Evolutionary conservation across 148 eudicot species (phyloP).

Genomic region (Fagopyrum tataricum): DNA sequence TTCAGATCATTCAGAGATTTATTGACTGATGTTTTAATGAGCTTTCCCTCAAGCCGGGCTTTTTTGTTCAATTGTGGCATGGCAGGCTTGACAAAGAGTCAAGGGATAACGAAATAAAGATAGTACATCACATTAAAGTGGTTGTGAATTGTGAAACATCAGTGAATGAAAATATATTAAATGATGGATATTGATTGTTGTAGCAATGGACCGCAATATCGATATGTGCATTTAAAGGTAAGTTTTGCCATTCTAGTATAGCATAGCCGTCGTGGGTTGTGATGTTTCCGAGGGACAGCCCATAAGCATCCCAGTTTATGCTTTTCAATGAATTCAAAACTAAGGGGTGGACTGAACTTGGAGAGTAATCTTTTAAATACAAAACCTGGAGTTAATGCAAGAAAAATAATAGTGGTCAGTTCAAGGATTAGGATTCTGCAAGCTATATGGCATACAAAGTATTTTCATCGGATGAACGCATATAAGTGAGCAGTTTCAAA

Average conservation of each 20-base stretch:
- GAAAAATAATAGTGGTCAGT: background rate
- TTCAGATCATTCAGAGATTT: conserved; percentile 74
- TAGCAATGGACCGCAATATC: conserved; percentile 70
- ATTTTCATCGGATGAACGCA: background rate
- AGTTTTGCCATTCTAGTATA: conserved; percentile 74
- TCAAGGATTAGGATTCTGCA: background rate
- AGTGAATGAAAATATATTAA: conserved; percentile 7
- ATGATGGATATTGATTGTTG: conserved; percentile 66
- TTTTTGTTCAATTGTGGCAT: conserved; percentile 28
- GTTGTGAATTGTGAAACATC: conserved; percentile 1
- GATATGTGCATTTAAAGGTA: conserved; percentile 50
- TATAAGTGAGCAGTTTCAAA: background rate
- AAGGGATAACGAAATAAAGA: conserved; percentile 29
- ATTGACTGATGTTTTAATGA: conserved; percentile 53
- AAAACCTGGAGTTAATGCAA: conserved; percentile 41
- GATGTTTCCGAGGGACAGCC: conserved; percentile 43
- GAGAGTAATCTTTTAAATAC: conserved; percentile 71
- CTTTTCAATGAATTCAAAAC: conserved; percentile 53
- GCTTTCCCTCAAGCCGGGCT: conserved; percentile 31
- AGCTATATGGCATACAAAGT: background rate
- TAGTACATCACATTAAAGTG: conserved; percentile 3
- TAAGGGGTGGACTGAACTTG: conserved; percentile 46
- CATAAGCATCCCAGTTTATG: conserved; percentile 74
- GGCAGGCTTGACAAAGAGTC: conserved; percentile 41
- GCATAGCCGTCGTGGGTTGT: conserved; percentile 42